Base-by-base conservation (phyloP, 176 grass and related monocot species). In the Musa itinerans region DNA sequence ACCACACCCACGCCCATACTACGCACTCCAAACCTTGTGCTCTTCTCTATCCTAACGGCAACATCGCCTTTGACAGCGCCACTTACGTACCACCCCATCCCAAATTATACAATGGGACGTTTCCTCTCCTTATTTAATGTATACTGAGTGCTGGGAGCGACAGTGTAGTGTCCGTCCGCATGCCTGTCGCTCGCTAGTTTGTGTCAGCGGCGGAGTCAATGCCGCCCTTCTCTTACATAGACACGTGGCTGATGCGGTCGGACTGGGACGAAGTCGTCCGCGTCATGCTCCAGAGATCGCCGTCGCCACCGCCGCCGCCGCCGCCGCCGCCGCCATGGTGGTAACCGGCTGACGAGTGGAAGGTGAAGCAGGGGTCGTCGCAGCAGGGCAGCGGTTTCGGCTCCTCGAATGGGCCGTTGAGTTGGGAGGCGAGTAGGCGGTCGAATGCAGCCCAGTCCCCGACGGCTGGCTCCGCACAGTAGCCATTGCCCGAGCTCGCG, bases 251-350 rank as follows among this genome's bases (percentile, higher is more conserved):
- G 76, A 90, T 63, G 79, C 82, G 80, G 50, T 85, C 85, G 55
- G 81, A 82, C 43, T 82, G 34, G 16, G 87, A 84, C 54, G 89
- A 82, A 53, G 77, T 66, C 62, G 86, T 90, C 72, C 86, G 72
- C 26, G 93, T 89, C 34, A 92, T 79, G 77, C 83, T 96, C 93
- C 93, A 96, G 21, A 96, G 87, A 76, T 96, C 90, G 13, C 87
- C 87, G 76, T 92, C 87, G 12, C 27, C 71, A 70, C 71, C 74
- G 69, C 10, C 77, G 74, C 3, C 10, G 29, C 29, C 87, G 13
- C 29, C 87, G 11, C 90, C 87, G 15, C 27, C 71, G 73, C 74
- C 77, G 64, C 8, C 77, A 65, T 2, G 6, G 23, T 22, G 50
- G 26, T 21, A 20, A 2, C 27, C 29, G 3, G 50, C 12, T 1